These are phyloP conservation scores for Hibiscus syriacus DNA, from an alignment of 345 rosid genomes.

Conservation along the genomic window DNA sequence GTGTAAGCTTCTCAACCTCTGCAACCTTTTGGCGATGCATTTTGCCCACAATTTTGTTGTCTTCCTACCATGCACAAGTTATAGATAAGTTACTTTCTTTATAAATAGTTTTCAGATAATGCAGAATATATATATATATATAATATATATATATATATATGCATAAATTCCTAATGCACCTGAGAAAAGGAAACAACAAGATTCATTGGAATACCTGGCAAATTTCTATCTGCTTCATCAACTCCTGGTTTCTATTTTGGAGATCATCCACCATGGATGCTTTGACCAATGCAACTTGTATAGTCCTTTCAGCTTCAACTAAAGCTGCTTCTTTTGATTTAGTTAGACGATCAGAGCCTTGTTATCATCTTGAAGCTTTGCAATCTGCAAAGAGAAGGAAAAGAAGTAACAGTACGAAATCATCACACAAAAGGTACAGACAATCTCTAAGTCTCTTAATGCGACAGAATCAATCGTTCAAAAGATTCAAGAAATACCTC, in stretches of 20 bases:
- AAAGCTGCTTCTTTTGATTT: constrained; percentile 96
- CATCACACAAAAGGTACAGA: neutral
- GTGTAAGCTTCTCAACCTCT: constrained; percentile 97
- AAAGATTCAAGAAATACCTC: constrained; percentile 35
- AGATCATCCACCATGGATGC: constrained; percentile 99
- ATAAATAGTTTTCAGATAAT: neutral
- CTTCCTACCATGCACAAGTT: constrained; percentile 53
- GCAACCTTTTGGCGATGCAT: constrained; percentile 98
- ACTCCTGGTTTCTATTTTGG: constrained; percentile 92
- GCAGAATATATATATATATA: no score
- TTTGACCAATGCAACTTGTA: constrained; percentile 80
- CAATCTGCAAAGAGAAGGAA: constrained; percentile 47
- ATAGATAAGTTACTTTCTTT: neutral
- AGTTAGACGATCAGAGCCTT: constrained; percentile 87
- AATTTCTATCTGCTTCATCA: constrained; percentile 93
- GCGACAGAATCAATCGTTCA: constrained; percentile 6
- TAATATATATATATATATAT: no score
- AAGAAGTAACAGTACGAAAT: neutral
- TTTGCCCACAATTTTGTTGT: constrained; percentile 88
- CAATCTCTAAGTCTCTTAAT: neutral
- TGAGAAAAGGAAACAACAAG: neutral
- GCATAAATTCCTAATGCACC: neutral
- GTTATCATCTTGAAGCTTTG: constrained; percentile 94
- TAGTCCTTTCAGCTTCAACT: constrained; percentile 92
- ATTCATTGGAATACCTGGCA: constrained; percentile 58